Evolutionary conservation across 129 eudicot genomes (phyloP), one percentile per base, ranked within the genome.

Genomic region (Artemisia annua): DNA sequence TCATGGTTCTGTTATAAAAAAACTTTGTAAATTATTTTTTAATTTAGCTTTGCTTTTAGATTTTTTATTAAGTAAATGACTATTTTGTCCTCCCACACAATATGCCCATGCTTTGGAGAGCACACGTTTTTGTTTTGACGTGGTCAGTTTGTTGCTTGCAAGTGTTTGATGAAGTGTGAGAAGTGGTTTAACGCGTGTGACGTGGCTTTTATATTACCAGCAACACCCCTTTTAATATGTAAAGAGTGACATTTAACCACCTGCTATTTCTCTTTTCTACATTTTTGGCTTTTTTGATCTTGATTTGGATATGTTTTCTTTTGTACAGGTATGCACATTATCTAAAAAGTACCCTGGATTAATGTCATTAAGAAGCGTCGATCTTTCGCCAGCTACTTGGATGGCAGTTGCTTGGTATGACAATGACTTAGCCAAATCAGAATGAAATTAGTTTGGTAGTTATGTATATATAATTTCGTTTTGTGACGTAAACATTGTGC

Each of bases 381-480:
- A 89, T 76, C 92, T 89, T 68, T 89, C 89, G 60, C 91, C 96
- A 1, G 96, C 91, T 80, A 82, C 84, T 72, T 89, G 96, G 96
- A 83, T 89, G 84, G 84, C 96, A 7, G 86, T 89, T 63, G 96
- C 96, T 69, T 89, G 96, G 96, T 89, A 68, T 39, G 43, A 32
- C 43, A 32, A 32, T 32, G 43, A 32, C 5, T 32, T 32, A 32
- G 43, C 43, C 43, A 32, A 22, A 12, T 1, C 22, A 20, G 16
- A 51, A 51, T 1, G 16, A 14, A 51, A 3, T 51, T 51, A 11
- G 1, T 12, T 11, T 51, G 17, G 56, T 51, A 24, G 53, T 10
- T 49, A 14, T 56, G 24, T 56, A n/a, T 56, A 24, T 18, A 1
- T 10, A 18, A 18, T 4, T 51, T 51, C 3, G 32, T 35, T 66